phyloP scores from a whole-genome alignment of 108 stramenopile species.

The Cyclostephanos invisitatus region DNA sequence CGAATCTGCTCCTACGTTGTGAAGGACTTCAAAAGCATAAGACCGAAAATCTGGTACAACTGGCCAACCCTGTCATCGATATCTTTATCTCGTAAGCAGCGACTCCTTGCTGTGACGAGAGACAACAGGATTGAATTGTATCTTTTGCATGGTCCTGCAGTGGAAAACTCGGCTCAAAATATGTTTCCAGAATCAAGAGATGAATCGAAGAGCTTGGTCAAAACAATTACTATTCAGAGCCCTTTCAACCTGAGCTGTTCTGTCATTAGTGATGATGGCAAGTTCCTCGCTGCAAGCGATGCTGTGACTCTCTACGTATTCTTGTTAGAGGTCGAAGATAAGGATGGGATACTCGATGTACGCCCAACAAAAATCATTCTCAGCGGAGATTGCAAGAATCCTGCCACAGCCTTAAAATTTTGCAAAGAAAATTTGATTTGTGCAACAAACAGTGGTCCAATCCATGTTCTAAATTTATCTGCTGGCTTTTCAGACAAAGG shows the following conservation, averaged over 20 bases:
- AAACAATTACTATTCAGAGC: slow-evolving; percentile 59
- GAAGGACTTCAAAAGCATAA: slow-evolving; percentile 57
- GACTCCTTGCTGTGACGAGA: slow-evolving; percentile 63
- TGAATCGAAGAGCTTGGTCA: slow-evolving; percentile 61
- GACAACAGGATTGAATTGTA: slow-evolving; percentile 64
- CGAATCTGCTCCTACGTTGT: slow-evolving; percentile 84
- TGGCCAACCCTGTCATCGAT: slow-evolving; percentile 72
- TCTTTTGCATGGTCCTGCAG: slow-evolving; percentile 32
- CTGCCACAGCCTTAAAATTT: slow-evolving; percentile 48
- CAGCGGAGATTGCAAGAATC: slow-evolving; percentile 22
- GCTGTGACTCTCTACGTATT: slow-evolving; percentile 53
- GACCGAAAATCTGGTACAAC: slow-evolving; percentile 75
- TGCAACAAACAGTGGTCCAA: slow-evolving; percentile 44
- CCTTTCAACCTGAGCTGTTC: slow-evolving; percentile 58
- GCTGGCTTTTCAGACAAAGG: slow-evolving; percentile 7
- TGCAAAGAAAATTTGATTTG: slow-evolving; percentile 39
- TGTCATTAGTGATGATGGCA: slow-evolving; percentile 59
- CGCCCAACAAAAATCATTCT: slow-evolving; percentile 43
- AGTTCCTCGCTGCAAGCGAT: slow-evolving; percentile 58
- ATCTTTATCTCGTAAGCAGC: slow-evolving; percentile 45
- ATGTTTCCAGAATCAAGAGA: slow-evolving; percentile 37
- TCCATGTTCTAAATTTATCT: slow-evolving; percentile 39
- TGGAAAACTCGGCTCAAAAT: background rate
- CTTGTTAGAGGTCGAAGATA: slow-evolving; percentile 39
- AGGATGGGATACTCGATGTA: slow-evolving; percentile 33